phyloP scores from a whole-genome alignment of 2,329 filamentous ascomycete species.

The Cytospora piceae region DNA sequence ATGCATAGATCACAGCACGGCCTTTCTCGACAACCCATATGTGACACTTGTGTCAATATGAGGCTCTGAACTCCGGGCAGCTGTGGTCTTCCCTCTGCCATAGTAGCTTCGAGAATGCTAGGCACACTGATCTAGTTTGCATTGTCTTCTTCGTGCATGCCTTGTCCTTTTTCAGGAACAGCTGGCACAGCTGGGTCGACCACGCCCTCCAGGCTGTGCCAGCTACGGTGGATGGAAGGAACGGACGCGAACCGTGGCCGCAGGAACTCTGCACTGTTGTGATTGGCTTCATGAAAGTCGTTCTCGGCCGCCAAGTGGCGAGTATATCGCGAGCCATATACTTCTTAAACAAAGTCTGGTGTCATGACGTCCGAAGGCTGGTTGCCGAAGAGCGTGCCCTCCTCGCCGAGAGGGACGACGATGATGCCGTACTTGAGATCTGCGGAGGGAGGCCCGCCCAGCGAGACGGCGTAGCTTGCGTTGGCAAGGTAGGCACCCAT shows the following conservation, averaged over 20 bases:
- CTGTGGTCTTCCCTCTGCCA: neutral
- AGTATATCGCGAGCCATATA: neutral
- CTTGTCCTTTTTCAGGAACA: neutral
- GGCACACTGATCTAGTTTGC: neutral
- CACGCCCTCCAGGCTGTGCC: neutral
- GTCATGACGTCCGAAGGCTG: slow-evolving; percentile 2
- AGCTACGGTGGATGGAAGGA: neutral
- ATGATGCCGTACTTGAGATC: slow-evolving; percentile 26
- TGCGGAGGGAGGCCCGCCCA: slow-evolving; percentile 12
- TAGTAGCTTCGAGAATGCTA: neutral
- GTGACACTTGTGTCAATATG: no score
- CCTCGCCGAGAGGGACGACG: slow-evolving; percentile 24
- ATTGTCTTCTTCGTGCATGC: neutral
- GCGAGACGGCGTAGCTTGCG: slow-evolving; percentile 23
- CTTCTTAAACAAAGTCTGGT: neutral
- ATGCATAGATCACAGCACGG: no score
- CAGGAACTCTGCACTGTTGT: neutral
- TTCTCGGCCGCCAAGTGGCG: neutral
- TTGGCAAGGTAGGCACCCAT: slow-evolving; percentile 22
- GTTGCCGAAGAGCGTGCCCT: slow-evolving; percentile 13
- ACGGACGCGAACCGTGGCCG: neutral
- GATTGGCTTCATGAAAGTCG: neutral
- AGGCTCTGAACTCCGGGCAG: no score
- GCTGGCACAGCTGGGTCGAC: neutral
- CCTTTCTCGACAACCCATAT: no score